Evolutionary conservation across 495 filamentous ascomycete genomes (phyloP), one percentile per base, ranked within the genome.

Genomic region (Aspergillus baeticus): DNA sequence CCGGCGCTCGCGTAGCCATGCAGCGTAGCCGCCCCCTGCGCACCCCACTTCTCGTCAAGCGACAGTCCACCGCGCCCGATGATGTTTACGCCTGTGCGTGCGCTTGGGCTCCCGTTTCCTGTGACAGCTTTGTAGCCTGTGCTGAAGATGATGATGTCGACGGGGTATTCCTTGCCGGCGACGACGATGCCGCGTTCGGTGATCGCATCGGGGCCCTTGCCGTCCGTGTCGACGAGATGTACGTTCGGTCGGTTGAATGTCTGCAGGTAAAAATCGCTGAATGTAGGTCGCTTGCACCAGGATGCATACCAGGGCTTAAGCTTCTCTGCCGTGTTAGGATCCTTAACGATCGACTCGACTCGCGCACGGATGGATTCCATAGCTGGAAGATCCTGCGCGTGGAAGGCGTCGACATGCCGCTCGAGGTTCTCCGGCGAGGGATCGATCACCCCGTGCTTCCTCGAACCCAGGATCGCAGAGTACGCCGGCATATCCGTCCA

Each of bases 401-500:
- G 18, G 10, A 38, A n/a, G 1, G 15, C 34, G 7, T 51, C 34
- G 10, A 18, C 15, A 5, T 22, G 36, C 5, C 17, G 38, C n/a
- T 41, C 11, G 17, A 41, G 14, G n/a, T 18, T 20, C 17, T 41
- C 17, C 6, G 38, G 17, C 10, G 38, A 41, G 2, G 38, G 17
- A 18, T 41, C 17, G 7, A 20, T 17, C 13, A 41, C n/a, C 4
- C 34, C 34, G 17, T 38, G 33, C 1, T 14, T 20, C 4, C 34
- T 33, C 10, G 33, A 18, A 6, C 48, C 57, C 20, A 44, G 23
- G 4, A 23, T 39, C 14, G 51, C 22, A 22, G 54, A 0, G 57
- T 45, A 39, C 68, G 53, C 53, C 48, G 14, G 69, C 33, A 51
- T 38, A 22, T 18, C 18, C 11, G 48, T 65, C 82, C 80, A 76